Evolutionary conservation across 306 rosid species (phyloP).

Genomic region (Alnus glutinosa): DNA sequence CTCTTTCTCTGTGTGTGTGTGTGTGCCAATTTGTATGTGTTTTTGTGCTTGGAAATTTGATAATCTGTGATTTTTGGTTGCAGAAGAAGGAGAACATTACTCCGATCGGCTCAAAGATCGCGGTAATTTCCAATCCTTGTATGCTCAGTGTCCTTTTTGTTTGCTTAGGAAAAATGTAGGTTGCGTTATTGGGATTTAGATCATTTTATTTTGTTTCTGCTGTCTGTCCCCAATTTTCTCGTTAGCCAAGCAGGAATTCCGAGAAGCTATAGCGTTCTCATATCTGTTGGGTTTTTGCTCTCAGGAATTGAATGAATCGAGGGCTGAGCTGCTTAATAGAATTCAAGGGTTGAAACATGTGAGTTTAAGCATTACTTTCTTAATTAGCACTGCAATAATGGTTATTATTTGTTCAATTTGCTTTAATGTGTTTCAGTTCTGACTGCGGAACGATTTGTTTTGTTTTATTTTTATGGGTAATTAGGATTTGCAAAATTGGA

Average conservation of each 20-base stretch:
- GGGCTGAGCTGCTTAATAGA: slow-evolving; percentile 81
- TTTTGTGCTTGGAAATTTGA: background rate
- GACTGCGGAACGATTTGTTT: slow-evolving; percentile 2
- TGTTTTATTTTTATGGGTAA: background rate
- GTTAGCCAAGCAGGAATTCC: background rate
- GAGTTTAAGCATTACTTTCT: background rate
- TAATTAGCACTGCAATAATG: slow-evolving; percentile 5
- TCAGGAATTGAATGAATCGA: slow-evolving; percentile 87
- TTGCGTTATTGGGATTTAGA: background rate
- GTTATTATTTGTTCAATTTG: slow-evolving; percentile 2
- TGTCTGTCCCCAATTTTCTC: background rate
- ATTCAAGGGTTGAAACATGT: slow-evolving; percentile 92
- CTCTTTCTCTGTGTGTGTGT: background rate
- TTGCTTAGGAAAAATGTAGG: background rate
- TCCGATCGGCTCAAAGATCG: slow-evolving; percentile 67
- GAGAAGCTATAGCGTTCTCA: background rate
- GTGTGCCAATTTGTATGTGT: background rate
- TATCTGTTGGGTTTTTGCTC: slow-evolving; percentile 16
- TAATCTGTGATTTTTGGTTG: background rate
- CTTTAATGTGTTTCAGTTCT: background rate
- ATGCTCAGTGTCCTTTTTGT: slow-evolving; percentile 9
- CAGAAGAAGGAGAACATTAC: slow-evolving; percentile 77
- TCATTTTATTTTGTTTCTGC: too few species aligned
- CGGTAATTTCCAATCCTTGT: slow-evolving; percentile 36
- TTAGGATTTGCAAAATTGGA: slow-evolving; percentile 95